A percentile compares a stretch with the other conserved stretches of the same genome.
phyloP scores from a whole-genome alignment of 2,329 filamentous ascomycete species.

The Penicillium sp. region DNA sequence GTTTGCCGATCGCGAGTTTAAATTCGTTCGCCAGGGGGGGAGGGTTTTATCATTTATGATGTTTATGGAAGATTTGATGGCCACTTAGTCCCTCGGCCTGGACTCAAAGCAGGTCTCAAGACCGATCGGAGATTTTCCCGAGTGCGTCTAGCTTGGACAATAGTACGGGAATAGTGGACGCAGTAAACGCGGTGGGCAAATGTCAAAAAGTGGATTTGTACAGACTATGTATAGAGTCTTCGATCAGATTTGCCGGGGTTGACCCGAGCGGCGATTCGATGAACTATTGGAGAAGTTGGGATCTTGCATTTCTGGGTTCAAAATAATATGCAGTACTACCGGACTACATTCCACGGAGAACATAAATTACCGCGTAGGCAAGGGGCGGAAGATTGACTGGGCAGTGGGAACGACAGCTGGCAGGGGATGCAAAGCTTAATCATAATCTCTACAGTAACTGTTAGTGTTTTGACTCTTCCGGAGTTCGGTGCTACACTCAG shows the following conservation, averaged over 20 bases:
- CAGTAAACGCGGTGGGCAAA: background rate
- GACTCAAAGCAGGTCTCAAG: background rate
- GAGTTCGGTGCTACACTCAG: too few relatives aligned
- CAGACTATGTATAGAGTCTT: too few relatives aligned
- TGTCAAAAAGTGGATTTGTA: background rate
- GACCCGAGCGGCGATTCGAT: background rate
- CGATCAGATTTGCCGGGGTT: background rate
- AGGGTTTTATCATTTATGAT: background rate
- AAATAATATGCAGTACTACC: too few relatives aligned
- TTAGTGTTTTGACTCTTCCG: too few relatives aligned
- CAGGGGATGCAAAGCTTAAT: too few relatives aligned
- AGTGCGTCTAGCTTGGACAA: constrained; percentile 16
- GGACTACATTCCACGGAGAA: too few relatives aligned
- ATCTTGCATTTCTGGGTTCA: too few relatives aligned
- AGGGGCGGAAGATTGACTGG: too few relatives aligned
- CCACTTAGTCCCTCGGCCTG: background rate
- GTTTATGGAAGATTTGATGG: background rate
- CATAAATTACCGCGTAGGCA: too few relatives aligned
- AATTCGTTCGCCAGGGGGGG: background rate
- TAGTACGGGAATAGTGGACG: background rate
- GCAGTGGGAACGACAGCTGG: too few relatives aligned
- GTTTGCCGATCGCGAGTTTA: constrained; percentile 4
- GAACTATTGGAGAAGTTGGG: too few relatives aligned
- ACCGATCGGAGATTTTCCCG: constrained; percentile 28
- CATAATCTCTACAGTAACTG: too few relatives aligned